phyloP scores from a whole-genome alignment of 2,329 filamentous ascomycete genomes.

The Bimuria novae-zelandiae region DNA sequence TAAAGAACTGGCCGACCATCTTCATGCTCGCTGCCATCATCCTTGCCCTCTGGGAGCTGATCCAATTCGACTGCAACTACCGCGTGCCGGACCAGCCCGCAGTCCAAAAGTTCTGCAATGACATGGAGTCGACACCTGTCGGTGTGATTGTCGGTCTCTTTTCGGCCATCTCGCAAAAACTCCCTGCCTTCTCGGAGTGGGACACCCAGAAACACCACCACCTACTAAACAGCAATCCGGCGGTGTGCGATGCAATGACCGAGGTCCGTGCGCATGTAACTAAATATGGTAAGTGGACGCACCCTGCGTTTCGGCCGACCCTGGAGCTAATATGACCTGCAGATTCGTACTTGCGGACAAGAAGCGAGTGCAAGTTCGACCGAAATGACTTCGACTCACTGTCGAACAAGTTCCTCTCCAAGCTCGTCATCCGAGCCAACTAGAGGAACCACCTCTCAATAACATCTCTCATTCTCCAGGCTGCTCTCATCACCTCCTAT shows the following conservation, averaged over 20 bases:
- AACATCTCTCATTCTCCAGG: too few relatives aligned
- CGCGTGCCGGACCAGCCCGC: slow-evolving; percentile 81
- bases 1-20: slow-evolving; percentile 99
- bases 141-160: slow-evolving; percentile 96
- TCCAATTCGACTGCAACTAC: slow-evolving; percentile 98
- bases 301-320: slow-evolving; percentile 8
- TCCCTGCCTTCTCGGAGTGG: slow-evolving; percentile 92
- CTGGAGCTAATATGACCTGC: slow-evolving; percentile 50
- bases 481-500: slow-evolving; percentile 14
- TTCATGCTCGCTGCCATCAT: slow-evolving; percentile 96
- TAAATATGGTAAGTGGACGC: slow-evolving; percentile 77
- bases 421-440: slow-evolving; percentile 94
- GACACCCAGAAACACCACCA: slow-evolving; percentile 90
- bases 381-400: slow-evolving; percentile 91
- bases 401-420: slow-evolving; percentile 96
- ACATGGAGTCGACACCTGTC: slow-evolving; percentile 96
- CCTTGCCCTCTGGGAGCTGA: slow-evolving; percentile 95
- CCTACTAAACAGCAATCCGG: slow-evolving; percentile 84
- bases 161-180: slow-evolving; percentile 96
- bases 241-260: slow-evolving; percentile 94
- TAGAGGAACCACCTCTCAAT: slow-evolving; percentile 54
- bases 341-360: slow-evolving; percentile 86
- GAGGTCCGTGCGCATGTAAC: slow-evolving; percentile 91
- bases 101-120: slow-evolving; percentile 91
- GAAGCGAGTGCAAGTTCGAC: slow-evolving; percentile 82